phyloP scores from a whole-genome alignment of 495 filamentous ascomycete genomes.

The Chaetomium tenue region DNA sequence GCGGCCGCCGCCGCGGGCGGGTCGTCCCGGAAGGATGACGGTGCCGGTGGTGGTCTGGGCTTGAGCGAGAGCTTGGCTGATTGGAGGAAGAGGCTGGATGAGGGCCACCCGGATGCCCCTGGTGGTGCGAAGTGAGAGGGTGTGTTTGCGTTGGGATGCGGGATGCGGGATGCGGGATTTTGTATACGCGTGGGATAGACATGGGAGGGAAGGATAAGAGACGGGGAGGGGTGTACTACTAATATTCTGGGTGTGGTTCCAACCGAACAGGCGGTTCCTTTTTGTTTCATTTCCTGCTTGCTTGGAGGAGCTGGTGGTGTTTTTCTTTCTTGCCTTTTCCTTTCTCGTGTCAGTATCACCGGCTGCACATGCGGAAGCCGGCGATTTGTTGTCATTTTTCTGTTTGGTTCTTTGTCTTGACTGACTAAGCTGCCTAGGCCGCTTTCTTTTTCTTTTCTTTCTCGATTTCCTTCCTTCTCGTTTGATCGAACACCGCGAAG shows the following conservation, averaged over 20 bases:
- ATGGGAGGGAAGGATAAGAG: neutral
- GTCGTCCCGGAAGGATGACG: constrained; percentile 48
- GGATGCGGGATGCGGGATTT: neutral
- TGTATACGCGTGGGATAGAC: neutral
- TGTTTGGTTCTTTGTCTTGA: neutral
- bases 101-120: constrained; percentile 27
- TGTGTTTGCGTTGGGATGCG: neutral
- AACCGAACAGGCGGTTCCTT: neutral
- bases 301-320: constrained; percentile 1
- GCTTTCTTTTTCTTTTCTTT: neutral
- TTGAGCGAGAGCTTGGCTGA: constrained; percentile 70
- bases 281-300: constrained; percentile 2
- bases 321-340: neutral
- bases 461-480: neutral
- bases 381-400: neutral
- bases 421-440: neutral
- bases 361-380: neutral
- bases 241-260: constrained; percentile 7
- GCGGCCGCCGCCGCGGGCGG: constrained; percentile 23
- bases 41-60: constrained; percentile 43
- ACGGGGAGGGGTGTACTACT: constrained; percentile 4
- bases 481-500: neutral
- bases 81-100: constrained; percentile 72
- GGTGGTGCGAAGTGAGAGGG: constrained; percentile 21
- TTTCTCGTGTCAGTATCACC: neutral